phyloP scores from a whole-genome alignment of 352 stramenopile genomes.

The Phytophthora capsici region DNA sequence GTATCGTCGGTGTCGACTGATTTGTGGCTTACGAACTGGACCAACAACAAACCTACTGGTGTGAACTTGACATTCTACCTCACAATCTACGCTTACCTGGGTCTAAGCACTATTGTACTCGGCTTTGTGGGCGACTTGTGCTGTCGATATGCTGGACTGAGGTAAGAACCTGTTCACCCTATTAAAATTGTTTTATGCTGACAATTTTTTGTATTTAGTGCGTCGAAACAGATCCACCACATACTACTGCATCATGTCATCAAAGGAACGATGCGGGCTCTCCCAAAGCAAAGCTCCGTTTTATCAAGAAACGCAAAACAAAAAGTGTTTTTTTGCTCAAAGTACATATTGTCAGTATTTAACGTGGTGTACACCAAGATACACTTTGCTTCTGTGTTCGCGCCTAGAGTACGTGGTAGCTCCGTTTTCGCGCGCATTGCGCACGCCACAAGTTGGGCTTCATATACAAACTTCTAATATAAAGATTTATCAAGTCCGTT shows the following conservation, averaged over 20 bases:
- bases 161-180: conserved; percentile 33
- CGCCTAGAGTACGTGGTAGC: too few relatives aligned
- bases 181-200: conserved; percentile 2
- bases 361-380: too few relatives aligned
- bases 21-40: conserved; percentile 76
- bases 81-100: conserved; percentile 63
- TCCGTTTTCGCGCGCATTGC: too few relatives aligned
- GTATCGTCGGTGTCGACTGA: conserved; percentile 63
- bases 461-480: too few relatives aligned
- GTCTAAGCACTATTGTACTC: conserved; percentile 55
- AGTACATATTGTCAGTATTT: too few relatives aligned
- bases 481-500: too few relatives aligned
- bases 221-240: conserved; percentile 70
- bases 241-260: conserved; percentile 67
- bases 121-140: conserved; percentile 56
- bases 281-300: too few relatives aligned
- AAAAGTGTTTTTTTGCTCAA: too few relatives aligned
- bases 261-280: conserved; percentile 73
- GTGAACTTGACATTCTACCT: conserved; percentile 54
- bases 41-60: conserved; percentile 27
- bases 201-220: conserved; percentile 39
- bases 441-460: too few relatives aligned
- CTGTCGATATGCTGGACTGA: conserved; percentile 55
- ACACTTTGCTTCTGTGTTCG: too few relatives aligned
- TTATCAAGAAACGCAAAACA: too few relatives aligned